Base-by-base conservation (phyloP, 169 alveolate species). In the Plasmodium gonderi region DNA sequence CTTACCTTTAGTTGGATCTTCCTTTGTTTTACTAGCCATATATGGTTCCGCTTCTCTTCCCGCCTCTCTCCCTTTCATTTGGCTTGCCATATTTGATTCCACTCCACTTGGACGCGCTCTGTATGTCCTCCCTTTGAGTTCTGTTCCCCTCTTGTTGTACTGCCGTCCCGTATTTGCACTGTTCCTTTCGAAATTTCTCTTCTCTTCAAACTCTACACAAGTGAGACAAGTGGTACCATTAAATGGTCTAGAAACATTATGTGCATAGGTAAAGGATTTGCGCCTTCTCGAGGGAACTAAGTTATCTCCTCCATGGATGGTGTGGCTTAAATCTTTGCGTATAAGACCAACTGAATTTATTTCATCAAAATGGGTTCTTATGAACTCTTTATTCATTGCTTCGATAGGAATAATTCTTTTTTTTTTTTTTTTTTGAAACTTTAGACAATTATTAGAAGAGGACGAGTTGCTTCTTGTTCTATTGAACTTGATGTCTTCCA, bases 181-280 rank as follows among this genome's bases (percentile, higher is more conserved):
- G 12, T 42, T 8, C 31, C 45, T 68, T 75, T 29, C 72, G 29
- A 3, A 3, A 1, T 80, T 23, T 17, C 11, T 29, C 51, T 65
- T 14, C 68, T 1, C n/a, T 42, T 64, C 67, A 40, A 40, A 4
- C 14, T 65, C 80, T 11, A 42, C 36, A 44, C 80, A 80, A 1
- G 91, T 9, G 33, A 44, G 11, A 33, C 80, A 64, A 38, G 14
- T 42, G 33, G 47, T 20, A 4, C 23, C 64, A 38, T 80, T 4
- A 20, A 80, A 80, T 1, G 91, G 80, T 23, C 47, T 38, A 5
- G 91, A 33, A 2, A 80, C 26, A 69, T 2, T 80, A 11, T 80
- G 68, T 3, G 80, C n/a, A 5, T 47, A 33, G 23, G 64, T n/a
- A 69, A 80, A 80, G n/a, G 47, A 38, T 47, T 80, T 80, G n/a